These are phyloP conservation scores for Vitellaria paradoxa DNA, from an alignment of 179 eudicot genomes.

Conservation along the genomic window DNA sequence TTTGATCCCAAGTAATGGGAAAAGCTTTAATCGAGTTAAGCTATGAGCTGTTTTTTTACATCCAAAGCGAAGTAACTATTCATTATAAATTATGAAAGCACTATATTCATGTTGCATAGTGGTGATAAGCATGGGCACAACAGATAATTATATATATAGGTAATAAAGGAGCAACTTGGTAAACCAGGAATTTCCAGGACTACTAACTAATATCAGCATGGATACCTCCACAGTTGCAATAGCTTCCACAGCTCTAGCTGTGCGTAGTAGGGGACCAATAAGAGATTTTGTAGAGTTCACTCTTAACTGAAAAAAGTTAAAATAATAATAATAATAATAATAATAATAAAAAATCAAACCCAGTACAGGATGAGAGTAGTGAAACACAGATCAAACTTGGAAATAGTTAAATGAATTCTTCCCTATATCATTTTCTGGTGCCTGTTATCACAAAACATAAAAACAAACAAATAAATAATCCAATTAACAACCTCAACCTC, in stretches of 20 bases:
- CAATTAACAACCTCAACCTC: not conserved
- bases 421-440: constrained; percentile 95
- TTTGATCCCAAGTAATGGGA: too few relatives aligned
- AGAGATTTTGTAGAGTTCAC: constrained; percentile 93
- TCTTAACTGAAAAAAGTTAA: constrained; percentile 54
- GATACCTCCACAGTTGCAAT: constrained; percentile 91
- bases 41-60: not conserved
- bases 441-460: constrained; percentile 39
- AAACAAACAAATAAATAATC: not conserved
- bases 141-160: not conserved
- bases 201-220: not conserved
- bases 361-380: not conserved
- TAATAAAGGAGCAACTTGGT: not conserved
- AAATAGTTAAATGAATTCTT: constrained; percentile 89
- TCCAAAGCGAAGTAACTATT: not conserved
- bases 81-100: not conserved
- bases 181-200: not conserved
- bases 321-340: too few relatives aligned
- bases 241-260: constrained; percentile 97
- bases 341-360: not conserved
- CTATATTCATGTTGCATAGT: not conserved
- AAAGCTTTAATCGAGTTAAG: too few relatives aligned
- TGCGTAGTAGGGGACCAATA: constrained; percentile 96
- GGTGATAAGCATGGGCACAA: too few relatives aligned
- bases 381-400: constrained; percentile 46